Percentiles rank a stretch among this genome's conserved stretches.
phyloP scores from a whole-genome alignment of 2,329 filamentous ascomycete genomes.

The Arthroderma sp. region DNA sequence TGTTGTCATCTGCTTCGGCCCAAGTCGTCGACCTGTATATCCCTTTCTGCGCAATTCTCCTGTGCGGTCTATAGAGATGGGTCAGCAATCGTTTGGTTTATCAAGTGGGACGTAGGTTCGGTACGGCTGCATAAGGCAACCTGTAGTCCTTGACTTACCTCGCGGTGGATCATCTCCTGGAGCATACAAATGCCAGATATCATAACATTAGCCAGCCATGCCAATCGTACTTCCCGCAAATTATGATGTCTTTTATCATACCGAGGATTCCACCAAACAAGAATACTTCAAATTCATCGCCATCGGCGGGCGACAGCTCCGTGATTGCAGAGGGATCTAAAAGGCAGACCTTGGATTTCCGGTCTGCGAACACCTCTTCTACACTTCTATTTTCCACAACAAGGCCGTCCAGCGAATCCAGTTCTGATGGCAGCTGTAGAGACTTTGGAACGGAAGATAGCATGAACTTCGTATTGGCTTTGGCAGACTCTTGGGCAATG shows the following conservation, averaged over 20 bases:
- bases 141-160: constrained; percentile 42
- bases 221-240: no score
- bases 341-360: constrained; percentile 69
- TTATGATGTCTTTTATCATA: constrained; percentile 27
- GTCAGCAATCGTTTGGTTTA: not conserved
- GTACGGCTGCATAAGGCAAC: no score
- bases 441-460: constrained; percentile 64
- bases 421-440: constrained; percentile 46
- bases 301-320: constrained; percentile 75
- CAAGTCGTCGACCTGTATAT: constrained; percentile 72
- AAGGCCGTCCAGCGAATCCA: constrained; percentile 50
- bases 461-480: constrained; percentile 55
- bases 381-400: constrained; percentile 63
- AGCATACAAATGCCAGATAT: not conserved
- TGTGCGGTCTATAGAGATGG: constrained; percentile 56
- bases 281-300: constrained; percentile 72
- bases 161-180: constrained; percentile 83
- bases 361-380: constrained; percentile 62
- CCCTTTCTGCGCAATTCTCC: constrained; percentile 92
- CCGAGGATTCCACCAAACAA: constrained; percentile 92
- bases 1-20: constrained; percentile 94
- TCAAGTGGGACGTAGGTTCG: no score
- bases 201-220: no score
- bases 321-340: constrained; percentile 72
- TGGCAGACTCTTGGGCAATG: constrained; percentile 69